phyloP scores from a whole-genome alignment of 371 early-diverging fungal species.

The Rhizopus microsporus region DNA sequence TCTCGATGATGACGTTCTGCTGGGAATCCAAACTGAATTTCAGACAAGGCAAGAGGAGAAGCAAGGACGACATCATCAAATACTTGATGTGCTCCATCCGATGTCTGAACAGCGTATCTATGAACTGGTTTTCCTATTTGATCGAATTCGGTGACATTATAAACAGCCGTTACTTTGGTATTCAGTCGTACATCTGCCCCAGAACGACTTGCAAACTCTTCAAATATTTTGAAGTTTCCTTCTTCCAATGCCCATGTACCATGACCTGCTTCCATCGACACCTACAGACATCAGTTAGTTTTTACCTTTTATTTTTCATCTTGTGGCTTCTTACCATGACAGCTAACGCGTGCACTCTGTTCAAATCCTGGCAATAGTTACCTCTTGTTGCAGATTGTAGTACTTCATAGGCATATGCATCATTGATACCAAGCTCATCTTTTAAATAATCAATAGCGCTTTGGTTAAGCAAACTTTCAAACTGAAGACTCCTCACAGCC shows the following conservation, averaged over 20 bases:
- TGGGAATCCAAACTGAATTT: slow-evolving; percentile 27
- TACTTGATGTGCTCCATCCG: slow-evolving; percentile 37
- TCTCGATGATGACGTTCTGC: slow-evolving; percentile 21
- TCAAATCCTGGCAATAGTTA: slow-evolving; percentile 72
- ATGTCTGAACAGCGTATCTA: slow-evolving; percentile 42
- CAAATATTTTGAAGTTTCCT: slow-evolving; percentile 72
- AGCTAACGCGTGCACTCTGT: slow-evolving; percentile 62
- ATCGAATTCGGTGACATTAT: slow-evolving; percentile 40
- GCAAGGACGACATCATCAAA: slow-evolving; percentile 64
- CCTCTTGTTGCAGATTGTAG: slow-evolving; percentile 65
- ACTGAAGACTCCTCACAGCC: slow-evolving; percentile 23
- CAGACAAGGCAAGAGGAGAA: slow-evolving; percentile 41
- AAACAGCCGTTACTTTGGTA: slow-evolving; percentile 40
- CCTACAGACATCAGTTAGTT: slow-evolving; percentile 8
- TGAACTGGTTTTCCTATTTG: slow-evolving; percentile 14
- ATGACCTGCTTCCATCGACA: slow-evolving; percentile 58
- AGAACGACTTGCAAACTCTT: slow-evolving; percentile 56
- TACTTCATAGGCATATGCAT: slow-evolving; percentile 47
- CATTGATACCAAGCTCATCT: slow-evolving; percentile 29
- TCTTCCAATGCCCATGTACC: slow-evolving; percentile 58
- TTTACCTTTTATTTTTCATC: background rate
- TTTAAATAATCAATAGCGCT: slow-evolving; percentile 47
- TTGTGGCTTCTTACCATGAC: slow-evolving; percentile 41
- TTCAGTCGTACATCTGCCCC: slow-evolving; percentile 50
- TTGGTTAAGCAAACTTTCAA: slow-evolving; percentile 28